A percentile compares a stretch with the other conserved stretches of the same genome.
These are phyloP conservation scores for peach (Prunus persica) DNA, from an alignment of 306 rosid species.

Conservation along the genomic window DNA sequence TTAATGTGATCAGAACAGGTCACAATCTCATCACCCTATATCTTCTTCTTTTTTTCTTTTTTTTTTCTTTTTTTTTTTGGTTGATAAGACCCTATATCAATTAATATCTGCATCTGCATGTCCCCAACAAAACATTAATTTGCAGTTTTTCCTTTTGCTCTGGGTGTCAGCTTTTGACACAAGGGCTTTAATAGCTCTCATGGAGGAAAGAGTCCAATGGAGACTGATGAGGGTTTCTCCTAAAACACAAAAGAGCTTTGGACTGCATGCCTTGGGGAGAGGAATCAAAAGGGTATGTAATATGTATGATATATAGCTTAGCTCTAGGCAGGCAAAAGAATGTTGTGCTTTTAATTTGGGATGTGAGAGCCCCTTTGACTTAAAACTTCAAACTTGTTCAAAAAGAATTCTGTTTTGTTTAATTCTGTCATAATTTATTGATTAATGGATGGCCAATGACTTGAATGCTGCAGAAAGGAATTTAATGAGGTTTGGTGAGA, in stretches of 20 bases:
- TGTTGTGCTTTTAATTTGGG: conserved; percentile 36
- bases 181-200: conserved; percentile 3
- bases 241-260: conserved; percentile 3
- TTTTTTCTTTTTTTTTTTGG: no score
- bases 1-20: conserved; percentile 1
- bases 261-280: conserved; percentile 5
- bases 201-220: conserved; percentile 10
- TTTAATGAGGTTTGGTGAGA: conserved; percentile 79
- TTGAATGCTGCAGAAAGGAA: conserved; percentile 8
- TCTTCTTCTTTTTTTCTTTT: neutral
- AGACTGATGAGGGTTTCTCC: conserved; percentile 3
- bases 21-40: neutral
- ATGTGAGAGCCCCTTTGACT: neutral
- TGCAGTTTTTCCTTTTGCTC: neutral
- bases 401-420: conserved; percentile 25
- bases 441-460: conserved; percentile 25
- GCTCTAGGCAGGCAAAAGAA: conserved; percentile 24
- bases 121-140: neutral
- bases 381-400: conserved; percentile 24
- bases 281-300: neutral
- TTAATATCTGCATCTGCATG: neutral
- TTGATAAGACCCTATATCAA: neutral
- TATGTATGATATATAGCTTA: neutral
- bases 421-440: conserved; percentile 7
- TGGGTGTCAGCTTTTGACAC: conserved; percentile 15